A percentile compares a stretch with the other conserved stretches of the same genome.
phyloP scores from a whole-genome alignment of 495 filamentous ascomycete genomes.

The Emericellopsis terricola region DNA sequence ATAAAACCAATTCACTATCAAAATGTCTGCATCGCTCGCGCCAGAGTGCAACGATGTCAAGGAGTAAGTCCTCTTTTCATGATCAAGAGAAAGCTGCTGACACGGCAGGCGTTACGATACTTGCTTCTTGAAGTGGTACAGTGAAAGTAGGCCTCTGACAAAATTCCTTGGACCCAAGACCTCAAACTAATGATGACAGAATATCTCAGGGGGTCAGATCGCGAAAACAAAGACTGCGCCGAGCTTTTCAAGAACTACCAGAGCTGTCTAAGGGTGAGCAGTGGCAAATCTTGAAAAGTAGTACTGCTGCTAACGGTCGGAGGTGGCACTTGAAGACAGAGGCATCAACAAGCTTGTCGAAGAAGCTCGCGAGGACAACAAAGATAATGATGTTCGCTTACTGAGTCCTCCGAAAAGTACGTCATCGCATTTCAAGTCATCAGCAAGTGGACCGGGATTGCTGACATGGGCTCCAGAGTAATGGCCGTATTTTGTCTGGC shows the following conservation, averaged over 20 bases:
- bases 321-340: constrained; percentile 67
- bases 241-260: constrained; percentile 74
- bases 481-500: too few relatives aligned
- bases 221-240: constrained; percentile 58
- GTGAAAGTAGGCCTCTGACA: constrained; percentile 60
- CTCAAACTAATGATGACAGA: too few relatives aligned
- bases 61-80: constrained; percentile 37
- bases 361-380: constrained; percentile 65
- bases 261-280: constrained; percentile 53
- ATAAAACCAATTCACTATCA: too few relatives aligned
- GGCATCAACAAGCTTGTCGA: constrained; percentile 78
- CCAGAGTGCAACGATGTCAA: constrained; percentile 74
- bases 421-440: constrained; percentile 2
- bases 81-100: not conserved
- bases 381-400: constrained; percentile 59
- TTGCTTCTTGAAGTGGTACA: constrained; percentile 94
- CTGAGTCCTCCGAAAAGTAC: constrained; percentile 21
- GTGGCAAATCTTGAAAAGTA: constrained; percentile 3
- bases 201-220: constrained; percentile 65
- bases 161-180: too few relatives aligned
- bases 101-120: constrained; percentile 61
- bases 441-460: too few relatives aligned
- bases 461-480: too few relatives aligned
- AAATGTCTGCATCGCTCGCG: constrained; percentile 38
- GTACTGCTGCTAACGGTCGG: not conserved